A percentile compares a stretch with the other conserved stretches of the same genome.
These are phyloP conservation scores for Lactarius tabidus DNA, from an alignment of 768 basidiomycete genomes.

Conservation along the genomic window DNA sequence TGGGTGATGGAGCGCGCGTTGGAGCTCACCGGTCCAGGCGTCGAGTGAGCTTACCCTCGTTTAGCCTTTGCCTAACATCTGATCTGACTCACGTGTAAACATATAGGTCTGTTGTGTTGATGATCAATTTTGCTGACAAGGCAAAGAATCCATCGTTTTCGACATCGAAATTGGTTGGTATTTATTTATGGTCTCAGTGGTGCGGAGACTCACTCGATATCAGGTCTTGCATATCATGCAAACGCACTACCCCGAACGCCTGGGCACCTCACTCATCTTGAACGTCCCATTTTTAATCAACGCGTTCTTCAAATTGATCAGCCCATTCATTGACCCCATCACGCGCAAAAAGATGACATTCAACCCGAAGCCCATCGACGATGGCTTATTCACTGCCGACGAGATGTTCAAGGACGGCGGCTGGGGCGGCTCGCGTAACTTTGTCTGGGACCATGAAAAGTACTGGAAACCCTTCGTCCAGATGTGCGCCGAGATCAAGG, in stretches of 20 bases:
- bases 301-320: slow-evolving; percentile 73
- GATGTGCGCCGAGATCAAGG: slow-evolving; percentile 49
- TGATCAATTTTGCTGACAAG: slow-evolving; percentile 76
- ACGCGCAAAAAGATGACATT: slow-evolving; percentile 74
- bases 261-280: slow-evolving; percentile 67
- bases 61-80: neutral
- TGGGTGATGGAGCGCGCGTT: slow-evolving; percentile 75
- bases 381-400: slow-evolving; percentile 63
- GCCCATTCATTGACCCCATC: slow-evolving; percentile 79
- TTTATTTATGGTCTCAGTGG: neutral
- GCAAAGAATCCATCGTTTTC: slow-evolving; percentile 51
- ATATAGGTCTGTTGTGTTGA: slow-evolving; percentile 57
- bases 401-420: slow-evolving; percentile 60
- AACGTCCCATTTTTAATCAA: slow-evolving; percentile 79
- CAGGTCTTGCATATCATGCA: slow-evolving; percentile 55
- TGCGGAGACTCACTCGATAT: slow-evolving; percentile 2
- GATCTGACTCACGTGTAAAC: neutral
- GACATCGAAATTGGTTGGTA: slow-evolving; percentile 37
- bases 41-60: slow-evolving; percentile 55
- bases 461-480: slow-evolving; percentile 69
- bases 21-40: slow-evolving; percentile 75
- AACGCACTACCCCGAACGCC: slow-evolving; percentile 82
- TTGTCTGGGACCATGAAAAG: slow-evolving; percentile 67
- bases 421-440: slow-evolving; percentile 65
- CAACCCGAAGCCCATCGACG: slow-evolving; percentile 62